A percentile compares a stretch with the other conserved stretches of the same genome.
These are phyloP conservation scores for Castanopsis chinensis DNA, from an alignment of 306 rosid genomes.

Conservation along the genomic window DNA sequence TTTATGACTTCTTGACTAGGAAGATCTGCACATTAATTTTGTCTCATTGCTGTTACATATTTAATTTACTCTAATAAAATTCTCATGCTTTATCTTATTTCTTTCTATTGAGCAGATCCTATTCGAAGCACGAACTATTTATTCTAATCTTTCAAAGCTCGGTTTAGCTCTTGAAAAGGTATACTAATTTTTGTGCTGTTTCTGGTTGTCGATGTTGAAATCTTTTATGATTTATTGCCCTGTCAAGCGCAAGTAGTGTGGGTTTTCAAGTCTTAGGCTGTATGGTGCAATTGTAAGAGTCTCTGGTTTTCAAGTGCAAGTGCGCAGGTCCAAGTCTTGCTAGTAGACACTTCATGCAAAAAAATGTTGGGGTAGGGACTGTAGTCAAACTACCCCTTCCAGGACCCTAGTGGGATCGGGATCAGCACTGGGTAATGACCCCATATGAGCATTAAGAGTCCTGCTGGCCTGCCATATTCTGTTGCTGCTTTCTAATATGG, in stretches of 20 bases:
- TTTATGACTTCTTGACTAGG: background rate
- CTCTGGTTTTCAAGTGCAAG: background rate
- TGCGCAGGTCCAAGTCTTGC: background rate
- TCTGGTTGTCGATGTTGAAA: background rate
- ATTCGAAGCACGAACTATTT: slow-evolving; percentile 66
- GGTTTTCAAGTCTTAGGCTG: too few species aligned
- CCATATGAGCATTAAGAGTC: too few species aligned
- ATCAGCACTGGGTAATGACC: too few species aligned
- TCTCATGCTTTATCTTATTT: background rate
- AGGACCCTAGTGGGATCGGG: too few species aligned
- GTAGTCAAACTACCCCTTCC: too few species aligned
- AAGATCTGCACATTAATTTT: background rate
- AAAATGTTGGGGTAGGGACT: too few species aligned
- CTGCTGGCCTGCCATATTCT: too few species aligned
- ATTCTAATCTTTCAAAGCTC: slow-evolving; percentile 88
- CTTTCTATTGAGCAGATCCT: slow-evolving; percentile 60
- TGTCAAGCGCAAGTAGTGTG: background rate
- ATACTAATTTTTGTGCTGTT: slow-evolving; percentile 1
- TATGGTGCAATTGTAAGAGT: too few species aligned
- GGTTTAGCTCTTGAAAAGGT: slow-evolving; percentile 97
- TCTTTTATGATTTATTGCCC: background rate
- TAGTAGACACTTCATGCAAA: background rate
- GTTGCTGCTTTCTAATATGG: background rate
- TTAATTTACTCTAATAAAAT: background rate
- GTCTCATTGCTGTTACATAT: background rate